These are phyloP conservation scores for Paraconiothyrium sp. DNA, from an alignment of 2,329 filamentous ascomycete species.

Conservation along the genomic window DNA sequence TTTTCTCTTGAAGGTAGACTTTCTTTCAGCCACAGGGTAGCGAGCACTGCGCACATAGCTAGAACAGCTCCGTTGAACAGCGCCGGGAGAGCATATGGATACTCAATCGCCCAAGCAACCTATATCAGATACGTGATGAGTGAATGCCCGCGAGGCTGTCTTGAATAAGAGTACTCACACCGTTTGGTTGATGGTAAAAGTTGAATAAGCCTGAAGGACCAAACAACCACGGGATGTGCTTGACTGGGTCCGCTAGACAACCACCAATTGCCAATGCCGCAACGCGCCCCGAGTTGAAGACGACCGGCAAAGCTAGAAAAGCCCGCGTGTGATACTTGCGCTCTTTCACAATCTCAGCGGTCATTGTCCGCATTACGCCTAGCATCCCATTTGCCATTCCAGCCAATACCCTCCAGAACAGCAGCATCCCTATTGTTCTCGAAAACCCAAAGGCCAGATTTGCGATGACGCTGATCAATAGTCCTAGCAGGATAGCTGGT, in stretches of 20 bases:
- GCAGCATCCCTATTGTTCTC: conserved; percentile 66
- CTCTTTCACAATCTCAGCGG: conserved; percentile 74
- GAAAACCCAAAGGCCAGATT: conserved; percentile 75
- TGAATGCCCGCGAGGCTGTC: not conserved
- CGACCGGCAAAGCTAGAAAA: conserved; percentile 69
- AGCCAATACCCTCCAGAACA: conserved; percentile 71
- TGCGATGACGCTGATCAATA: conserved; percentile 72
- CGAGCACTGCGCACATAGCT: conserved; percentile 60
- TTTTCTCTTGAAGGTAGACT: conserved; percentile 46
- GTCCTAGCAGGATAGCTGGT: conserved; percentile 76
- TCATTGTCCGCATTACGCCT: conserved; percentile 77
- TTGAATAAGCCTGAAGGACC: conserved; percentile 69
- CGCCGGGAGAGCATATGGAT: conserved; percentile 75
- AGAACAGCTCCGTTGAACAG: conserved; percentile 70
- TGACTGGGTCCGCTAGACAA: conserved; percentile 71
- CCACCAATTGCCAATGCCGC: conserved; percentile 62
- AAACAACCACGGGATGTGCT: conserved; percentile 68
- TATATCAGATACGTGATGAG: not conserved
- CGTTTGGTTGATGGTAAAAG: conserved; percentile 65
- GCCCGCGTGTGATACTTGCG: conserved; percentile 66
- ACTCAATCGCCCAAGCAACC: conserved; percentile 66
- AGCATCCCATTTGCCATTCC: conserved; percentile 76
- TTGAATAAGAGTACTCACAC: conserved; percentile 49
- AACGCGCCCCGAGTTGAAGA: conserved; percentile 67
- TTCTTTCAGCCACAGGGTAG: conserved; percentile 73